These are phyloP conservation scores for Boletus vermiculosoides DNA, from an alignment of 768 basidiomycete genomes.

Conservation along the genomic window DNA sequence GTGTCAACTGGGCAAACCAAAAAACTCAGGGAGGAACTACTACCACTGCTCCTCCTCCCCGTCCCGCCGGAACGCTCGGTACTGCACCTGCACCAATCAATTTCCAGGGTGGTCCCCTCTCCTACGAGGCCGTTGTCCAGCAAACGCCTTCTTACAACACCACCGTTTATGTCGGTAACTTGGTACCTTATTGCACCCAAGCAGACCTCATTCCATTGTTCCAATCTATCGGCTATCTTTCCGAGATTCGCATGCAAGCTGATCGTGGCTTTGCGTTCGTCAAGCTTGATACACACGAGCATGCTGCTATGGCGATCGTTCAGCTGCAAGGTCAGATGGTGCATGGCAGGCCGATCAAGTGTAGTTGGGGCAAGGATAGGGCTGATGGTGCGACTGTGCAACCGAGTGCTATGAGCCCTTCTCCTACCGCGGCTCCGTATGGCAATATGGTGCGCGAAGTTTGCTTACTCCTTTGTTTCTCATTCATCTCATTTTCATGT, in stretches of 20 bases:
- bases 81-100: slow-evolving; percentile 87
- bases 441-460: slow-evolving; percentile 63
- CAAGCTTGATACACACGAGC: slow-evolving; percentile 97
- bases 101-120: slow-evolving; percentile 84
- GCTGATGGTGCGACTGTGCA: slow-evolving; percentile 65
- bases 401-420: slow-evolving; percentile 55
- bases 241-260: slow-evolving; percentile 98
- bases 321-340: slow-evolving; percentile 97
- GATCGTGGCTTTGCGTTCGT: slow-evolving; percentile 99
- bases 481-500: background rate
- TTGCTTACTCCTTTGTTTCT: background rate
- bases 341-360: slow-evolving; percentile 96
- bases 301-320: slow-evolving; percentile 97
- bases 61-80: slow-evolving; percentile 47
- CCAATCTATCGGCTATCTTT: slow-evolving; percentile 97
- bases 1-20: slow-evolving; percentile 99
- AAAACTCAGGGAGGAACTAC: slow-evolving; percentile 75
- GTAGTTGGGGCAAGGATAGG: slow-evolving; percentile 98
- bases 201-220: slow-evolving; percentile 97
- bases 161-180: slow-evolving; percentile 97
- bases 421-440: slow-evolving; percentile 62
- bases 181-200: slow-evolving; percentile 96
- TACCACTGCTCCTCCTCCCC: slow-evolving; percentile 29
- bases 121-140: slow-evolving; percentile 89
- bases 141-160: slow-evolving; percentile 94